A percentile compares a stretch with the other conserved stretches of the same genome.
These are phyloP conservation scores for Pseudonitzschia multiseries DNA, from an alignment of 108 stramenopile species.

Conservation along the genomic window DNA sequence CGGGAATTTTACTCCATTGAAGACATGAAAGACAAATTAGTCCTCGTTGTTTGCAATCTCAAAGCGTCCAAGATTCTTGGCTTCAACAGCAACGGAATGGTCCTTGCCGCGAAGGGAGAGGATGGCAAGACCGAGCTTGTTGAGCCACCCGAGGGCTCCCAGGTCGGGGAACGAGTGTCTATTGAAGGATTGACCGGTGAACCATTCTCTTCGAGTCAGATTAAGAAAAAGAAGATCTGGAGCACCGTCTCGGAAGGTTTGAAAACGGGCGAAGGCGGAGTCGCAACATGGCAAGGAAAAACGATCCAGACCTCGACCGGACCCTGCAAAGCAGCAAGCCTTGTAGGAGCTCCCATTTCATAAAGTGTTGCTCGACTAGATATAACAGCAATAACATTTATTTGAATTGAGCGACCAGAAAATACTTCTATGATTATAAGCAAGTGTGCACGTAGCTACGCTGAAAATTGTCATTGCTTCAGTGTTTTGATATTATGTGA, in stretches of 20 bases:
- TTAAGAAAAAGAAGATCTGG: constrained; percentile 90
- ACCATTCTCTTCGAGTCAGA: constrained; percentile 72
- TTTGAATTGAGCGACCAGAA: too few species aligned
- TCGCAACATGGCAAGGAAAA: constrained; percentile 82
- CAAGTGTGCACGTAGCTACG: too few species aligned
- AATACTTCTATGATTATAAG: too few species aligned
- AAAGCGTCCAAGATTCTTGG: constrained; percentile 90
- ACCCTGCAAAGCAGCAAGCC: constrained; percentile 58
- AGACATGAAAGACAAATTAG: constrained; percentile 84
- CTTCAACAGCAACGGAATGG: constrained; percentile 87
- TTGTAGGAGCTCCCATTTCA: constrained; percentile 79
- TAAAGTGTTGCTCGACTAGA: constrained; percentile 29
- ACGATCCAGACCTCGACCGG: constrained; percentile 73
- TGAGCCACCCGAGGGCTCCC: constrained; percentile 73
- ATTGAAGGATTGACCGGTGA: constrained; percentile 81
- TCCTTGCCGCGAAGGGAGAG: constrained; percentile 83
- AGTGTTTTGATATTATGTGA: neutral
- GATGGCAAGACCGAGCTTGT: constrained; percentile 79
- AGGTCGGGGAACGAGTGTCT: constrained; percentile 83
- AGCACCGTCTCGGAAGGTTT: constrained; percentile 66
- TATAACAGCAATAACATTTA: too few species aligned
- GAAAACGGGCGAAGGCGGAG: constrained; percentile 74
- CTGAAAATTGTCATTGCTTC: neutral
- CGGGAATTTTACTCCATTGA: constrained; percentile 81
- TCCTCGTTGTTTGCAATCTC: constrained; percentile 92